Evolutionary conservation across 768 basidiomycete species (phyloP).

Genomic region (Dacryopinax spathularia): DNA sequence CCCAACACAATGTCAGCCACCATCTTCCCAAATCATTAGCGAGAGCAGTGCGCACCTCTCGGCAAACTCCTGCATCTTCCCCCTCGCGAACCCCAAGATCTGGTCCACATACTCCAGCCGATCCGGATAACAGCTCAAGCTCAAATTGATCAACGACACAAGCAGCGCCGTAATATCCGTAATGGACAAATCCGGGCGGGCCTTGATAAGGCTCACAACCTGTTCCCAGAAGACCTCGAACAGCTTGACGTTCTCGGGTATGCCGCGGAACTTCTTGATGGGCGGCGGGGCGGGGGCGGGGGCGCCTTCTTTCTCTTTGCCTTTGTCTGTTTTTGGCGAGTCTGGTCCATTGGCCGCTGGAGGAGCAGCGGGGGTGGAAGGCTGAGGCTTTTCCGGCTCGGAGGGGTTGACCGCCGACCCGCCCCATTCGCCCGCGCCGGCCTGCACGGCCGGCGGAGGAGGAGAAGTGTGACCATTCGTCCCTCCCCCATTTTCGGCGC

Average conservation of each 20-base stretch:
- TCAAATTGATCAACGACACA: conserved; percentile 88
- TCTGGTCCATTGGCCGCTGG: conserved; percentile 6
- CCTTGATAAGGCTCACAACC: conserved; percentile 95
- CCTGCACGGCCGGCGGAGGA: neutral
- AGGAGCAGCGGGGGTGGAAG: conserved; percentile 4
- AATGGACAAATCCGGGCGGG: conserved; percentile 90
- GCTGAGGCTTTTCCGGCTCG: conserved; percentile 13
- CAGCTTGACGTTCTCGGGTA: conserved; percentile 85
- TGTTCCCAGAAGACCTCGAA: conserved; percentile 99
- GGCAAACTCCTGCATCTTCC: conserved; percentile 69
- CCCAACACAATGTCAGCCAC: conserved; percentile 9
- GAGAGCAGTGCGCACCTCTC: conserved; percentile 45
- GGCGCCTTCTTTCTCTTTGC: conserved; percentile 42
- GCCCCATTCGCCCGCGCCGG: conserved; percentile 25
- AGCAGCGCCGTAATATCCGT: conserved; percentile 94
- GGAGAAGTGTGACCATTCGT: neutral
- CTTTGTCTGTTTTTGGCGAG: conserved; percentile 27
- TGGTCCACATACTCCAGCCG: conserved; percentile 95
- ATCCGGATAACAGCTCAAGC: conserved; percentile 93
- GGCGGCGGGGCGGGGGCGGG: conserved; percentile 17
- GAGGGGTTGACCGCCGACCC: conserved; percentile 21
- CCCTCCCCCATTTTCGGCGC: conserved; percentile 1
- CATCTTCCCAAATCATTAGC: neutral
- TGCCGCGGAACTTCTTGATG: conserved; percentile 78
- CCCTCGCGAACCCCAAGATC: conserved; percentile 74